Percentiles rank a stretch among this genome's conserved stretches.
Conservation (phyloP, 352 stramenopile genomes). For the Phytophthora brassicae region DNA sequence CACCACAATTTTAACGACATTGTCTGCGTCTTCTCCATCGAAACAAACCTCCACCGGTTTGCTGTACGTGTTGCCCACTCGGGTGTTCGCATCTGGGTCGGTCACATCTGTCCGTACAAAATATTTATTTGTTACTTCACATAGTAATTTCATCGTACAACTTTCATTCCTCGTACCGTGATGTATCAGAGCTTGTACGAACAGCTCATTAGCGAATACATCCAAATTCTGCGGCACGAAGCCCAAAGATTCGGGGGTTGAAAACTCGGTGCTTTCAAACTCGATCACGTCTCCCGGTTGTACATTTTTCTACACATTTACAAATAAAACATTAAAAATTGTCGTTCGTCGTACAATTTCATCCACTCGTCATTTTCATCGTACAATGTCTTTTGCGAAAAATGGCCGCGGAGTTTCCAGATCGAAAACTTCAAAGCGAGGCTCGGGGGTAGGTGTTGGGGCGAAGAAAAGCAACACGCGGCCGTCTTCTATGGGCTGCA, state of each 20-base stretch:
- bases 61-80: slow-evolving; percentile 65
- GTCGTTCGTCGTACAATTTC: background rate
- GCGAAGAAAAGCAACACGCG: slow-evolving; percentile 73
- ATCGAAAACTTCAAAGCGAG: slow-evolving; percentile 60
- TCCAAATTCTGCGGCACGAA: slow-evolving; percentile 64
- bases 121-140: background rate
- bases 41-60: slow-evolving; percentile 47
- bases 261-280: slow-evolving; percentile 69
- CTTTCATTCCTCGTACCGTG: no score
- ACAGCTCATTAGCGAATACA: slow-evolving; percentile 44
- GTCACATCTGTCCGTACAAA: slow-evolving; percentile 40
- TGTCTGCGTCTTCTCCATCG: slow-evolving; percentile 22
- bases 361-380: slow-evolving; percentile 23
- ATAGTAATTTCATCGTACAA: no score
- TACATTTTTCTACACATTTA: slow-evolving; percentile 39
- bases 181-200: slow-evolving; percentile 69
- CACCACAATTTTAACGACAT: slow-evolving; percentile 51
- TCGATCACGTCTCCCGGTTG: slow-evolving; percentile 54
- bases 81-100: slow-evolving; percentile 68
- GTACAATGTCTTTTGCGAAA: slow-evolving; percentile 67
- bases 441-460: slow-evolving; percentile 36
- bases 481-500: slow-evolving; percentile 36
- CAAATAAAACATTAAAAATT: slow-evolving; percentile 3
- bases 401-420: slow-evolving; percentile 57
- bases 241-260: slow-evolving; percentile 51